Percentiles rank a stretch among this genome's conserved stretches.
These are phyloP conservation scores for Marsdenia floribunda DNA, from an alignment of 257 asterid genomes.

Conservation along the genomic window DNA sequence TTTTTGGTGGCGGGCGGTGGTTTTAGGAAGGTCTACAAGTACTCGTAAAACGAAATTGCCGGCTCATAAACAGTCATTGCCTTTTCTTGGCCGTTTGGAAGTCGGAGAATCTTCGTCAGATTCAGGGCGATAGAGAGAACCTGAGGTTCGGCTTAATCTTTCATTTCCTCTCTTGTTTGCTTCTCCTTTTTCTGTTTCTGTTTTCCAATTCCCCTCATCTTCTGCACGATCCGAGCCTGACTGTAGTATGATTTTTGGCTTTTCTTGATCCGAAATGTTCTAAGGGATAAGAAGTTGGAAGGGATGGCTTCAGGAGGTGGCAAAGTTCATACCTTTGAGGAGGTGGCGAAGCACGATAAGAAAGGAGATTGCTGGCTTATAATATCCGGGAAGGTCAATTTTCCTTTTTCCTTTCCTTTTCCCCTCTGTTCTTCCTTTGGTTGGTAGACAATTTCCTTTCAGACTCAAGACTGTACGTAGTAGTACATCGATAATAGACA, in stretches of 20 bases:
- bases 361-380: conserved; percentile 62
- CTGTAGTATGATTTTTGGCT: not conserved
- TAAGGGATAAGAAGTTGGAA: not conserved
- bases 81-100: not conserved
- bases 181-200: not conserved
- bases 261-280: not conserved
- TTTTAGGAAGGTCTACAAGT: too few relatives aligned
- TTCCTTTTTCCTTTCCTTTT: not conserved
- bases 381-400: conserved; percentile 52
- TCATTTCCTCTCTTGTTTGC: not conserved
- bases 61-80: too few relatives aligned
- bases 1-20: too few relatives aligned
- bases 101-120: not conserved
- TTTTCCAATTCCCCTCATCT: not conserved
- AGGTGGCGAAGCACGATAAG: conserved; percentile 44
- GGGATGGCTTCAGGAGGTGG: conserved; percentile 30
- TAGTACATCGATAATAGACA: not conserved
- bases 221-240: not conserved
- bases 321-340: conserved; percentile 37
- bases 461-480: not conserved
- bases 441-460: not conserved
- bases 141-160: not conserved
- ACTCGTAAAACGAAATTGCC: too few relatives aligned
- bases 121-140: not conserved
- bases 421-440: too few relatives aligned